Percentiles rank a stretch among this genome's conserved stretches.
Evolutionary conservation across 129 eudicot genomes (phyloP).

Genomic region (Ambrosia artemisiifolia): DNA sequence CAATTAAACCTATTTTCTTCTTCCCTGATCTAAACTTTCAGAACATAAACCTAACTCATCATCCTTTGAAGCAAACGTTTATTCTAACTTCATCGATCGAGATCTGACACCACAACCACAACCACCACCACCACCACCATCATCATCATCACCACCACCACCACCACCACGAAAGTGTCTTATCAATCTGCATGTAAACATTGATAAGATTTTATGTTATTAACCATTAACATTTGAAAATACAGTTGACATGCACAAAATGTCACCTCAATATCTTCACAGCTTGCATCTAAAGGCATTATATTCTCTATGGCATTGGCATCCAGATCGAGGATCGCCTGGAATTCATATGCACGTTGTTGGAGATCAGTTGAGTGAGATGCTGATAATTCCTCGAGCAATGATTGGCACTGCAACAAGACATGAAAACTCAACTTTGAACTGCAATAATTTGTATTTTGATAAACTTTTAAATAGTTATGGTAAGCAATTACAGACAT

Average conservation of each 20-base stretch:
- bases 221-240: neutral
- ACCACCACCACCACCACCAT: neutral
- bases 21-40: no score
- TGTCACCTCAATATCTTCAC: constrained; percentile 89
- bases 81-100: no score
- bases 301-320: constrained; percentile 59
- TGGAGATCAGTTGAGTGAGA: constrained; percentile 95
- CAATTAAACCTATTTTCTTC: no score
- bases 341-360: constrained; percentile 99
- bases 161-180: constrained; percentile 41
- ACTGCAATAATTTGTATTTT: no score
- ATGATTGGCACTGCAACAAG: constrained; percentile 37
- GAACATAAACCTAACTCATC: no score
- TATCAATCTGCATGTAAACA: constrained; percentile 62
- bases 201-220: neutral
- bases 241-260: neutral
- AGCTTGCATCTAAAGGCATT: constrained; percentile 89
- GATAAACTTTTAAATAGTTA: no score
- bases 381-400: constrained; percentile 80
- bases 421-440: no score
- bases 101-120: no score
- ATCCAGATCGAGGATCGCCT: constrained; percentile 60
- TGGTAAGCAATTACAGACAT: constrained; percentile 17
- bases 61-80: no score
- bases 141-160: no score